Percentiles rank a stretch among this genome's conserved stretches.
Conservation (phyloP, 1,284 basidiomycete species). For the Fomitopsis palustris region DNA sequence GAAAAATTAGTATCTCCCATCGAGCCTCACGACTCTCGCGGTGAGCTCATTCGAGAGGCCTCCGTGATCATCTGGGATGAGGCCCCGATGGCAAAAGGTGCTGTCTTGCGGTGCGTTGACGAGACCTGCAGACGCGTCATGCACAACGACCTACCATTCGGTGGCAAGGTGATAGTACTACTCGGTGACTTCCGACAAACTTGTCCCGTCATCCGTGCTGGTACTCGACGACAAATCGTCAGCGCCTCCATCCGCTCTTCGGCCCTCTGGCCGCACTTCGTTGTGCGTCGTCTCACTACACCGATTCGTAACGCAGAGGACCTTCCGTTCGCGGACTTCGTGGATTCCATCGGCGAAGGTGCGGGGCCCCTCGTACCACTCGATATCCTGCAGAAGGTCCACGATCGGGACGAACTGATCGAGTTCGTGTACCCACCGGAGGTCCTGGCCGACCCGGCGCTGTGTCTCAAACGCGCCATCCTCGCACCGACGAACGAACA, state of each 20-base stretch:
- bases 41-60: slow-evolving; percentile 29
- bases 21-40: slow-evolving; percentile 20
- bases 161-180: slow-evolving; percentile 33
- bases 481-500: slow-evolving; percentile 36
- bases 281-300: slow-evolving; percentile 22
- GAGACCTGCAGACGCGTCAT: slow-evolving; percentile 24
- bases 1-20: slow-evolving; percentile 30
- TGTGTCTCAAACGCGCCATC: slow-evolving; percentile 30
- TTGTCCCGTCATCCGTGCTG: slow-evolving; percentile 32
- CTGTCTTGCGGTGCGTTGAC: slow-evolving; percentile 34
- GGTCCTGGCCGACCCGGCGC: slow-evolving; percentile 23
- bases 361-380: slow-evolving; percentile 26
- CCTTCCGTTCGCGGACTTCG: slow-evolving; percentile 30
- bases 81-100: slow-evolving; percentile 36
- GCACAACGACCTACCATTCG: slow-evolving; percentile 30
- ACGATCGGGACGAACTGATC: slow-evolving; percentile 24
- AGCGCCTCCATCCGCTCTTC: slow-evolving; percentile 36
- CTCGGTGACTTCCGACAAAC: slow-evolving; percentile 39
- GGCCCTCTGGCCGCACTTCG: slow-evolving; percentile 29
- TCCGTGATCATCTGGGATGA: slow-evolving; percentile 36
- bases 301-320: slow-evolving; percentile 38
- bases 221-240: slow-evolving; percentile 26
- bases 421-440: slow-evolving; percentile 33
- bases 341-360: slow-evolving; percentile 38
- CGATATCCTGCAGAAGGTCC: slow-evolving; percentile 16